Conservation (phyloP, 2,329 filamentous ascomycete genomes). For the Xylariaceae sp. region DNA sequence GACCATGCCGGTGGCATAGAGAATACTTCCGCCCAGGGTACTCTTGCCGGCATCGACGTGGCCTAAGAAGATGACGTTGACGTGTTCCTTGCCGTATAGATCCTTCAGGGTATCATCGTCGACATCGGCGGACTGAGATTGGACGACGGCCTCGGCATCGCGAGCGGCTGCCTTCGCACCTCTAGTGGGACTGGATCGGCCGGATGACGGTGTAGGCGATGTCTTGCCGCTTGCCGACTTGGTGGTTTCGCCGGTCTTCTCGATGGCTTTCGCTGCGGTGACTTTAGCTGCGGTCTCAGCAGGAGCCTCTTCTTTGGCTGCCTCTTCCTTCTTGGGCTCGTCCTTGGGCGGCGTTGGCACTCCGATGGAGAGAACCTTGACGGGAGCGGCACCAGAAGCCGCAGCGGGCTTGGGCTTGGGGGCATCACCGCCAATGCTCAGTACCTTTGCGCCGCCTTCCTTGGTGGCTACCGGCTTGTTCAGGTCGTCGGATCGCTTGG, state of each 20-base stretch:
- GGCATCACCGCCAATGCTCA: slow-evolving; percentile 57
- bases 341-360: slow-evolving; percentile 51
- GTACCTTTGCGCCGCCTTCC: slow-evolving; percentile 58
- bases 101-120: slow-evolving; percentile 75
- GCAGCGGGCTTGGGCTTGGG: slow-evolving; percentile 39
- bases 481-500: slow-evolving; percentile 53
- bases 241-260: slow-evolving; percentile 76
- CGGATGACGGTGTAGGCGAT: slow-evolving; percentile 78
- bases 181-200: slow-evolving; percentile 74
- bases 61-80: slow-evolving; percentile 97
- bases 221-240: slow-evolving; percentile 59
- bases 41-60: slow-evolving; percentile 99
- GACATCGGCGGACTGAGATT: slow-evolving; percentile 75
- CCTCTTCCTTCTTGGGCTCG: slow-evolving; percentile 40
- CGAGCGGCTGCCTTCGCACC: slow-evolving; percentile 51
- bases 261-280: slow-evolving; percentile 83
- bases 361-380: slow-evolving; percentile 77
- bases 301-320: slow-evolving; percentile 26
- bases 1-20: slow-evolving; percentile 97
- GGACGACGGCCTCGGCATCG: slow-evolving; percentile 77
- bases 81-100: slow-evolving; percentile 88
- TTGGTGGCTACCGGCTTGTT: slow-evolving; percentile 52
- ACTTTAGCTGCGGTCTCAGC: slow-evolving; percentile 69
- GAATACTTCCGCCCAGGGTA: slow-evolving; percentile 86
- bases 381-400: slow-evolving; percentile 27